These are phyloP conservation scores for Phtheirospermum japonicum DNA, from an alignment of 257 asterid species.

Conservation along the genomic window DNA sequence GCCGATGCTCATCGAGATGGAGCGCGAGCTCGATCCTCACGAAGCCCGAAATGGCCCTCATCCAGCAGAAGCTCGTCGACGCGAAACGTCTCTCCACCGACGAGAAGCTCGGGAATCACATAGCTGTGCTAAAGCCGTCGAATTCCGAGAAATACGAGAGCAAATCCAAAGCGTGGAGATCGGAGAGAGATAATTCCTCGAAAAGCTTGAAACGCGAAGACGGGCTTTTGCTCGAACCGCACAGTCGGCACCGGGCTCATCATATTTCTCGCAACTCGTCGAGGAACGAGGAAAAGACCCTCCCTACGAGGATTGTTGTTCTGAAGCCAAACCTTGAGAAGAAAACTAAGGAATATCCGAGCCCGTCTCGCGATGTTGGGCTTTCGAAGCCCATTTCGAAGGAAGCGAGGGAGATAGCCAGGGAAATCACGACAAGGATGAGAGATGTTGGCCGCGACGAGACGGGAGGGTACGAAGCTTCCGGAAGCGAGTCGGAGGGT, in stretches of 20 bases:
- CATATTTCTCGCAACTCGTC: slow-evolving; percentile 35
- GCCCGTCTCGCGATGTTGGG: slow-evolving; percentile 37
- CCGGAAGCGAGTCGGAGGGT: slow-evolving; percentile 58
- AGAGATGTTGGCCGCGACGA: slow-evolving; percentile 41
- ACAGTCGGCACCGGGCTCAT: slow-evolving; percentile 35
- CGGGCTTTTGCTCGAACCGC: slow-evolving; percentile 66
- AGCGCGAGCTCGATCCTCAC: slow-evolving; percentile 45
- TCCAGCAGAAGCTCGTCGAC: slow-evolving; percentile 52
- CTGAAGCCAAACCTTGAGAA: slow-evolving; percentile 74
- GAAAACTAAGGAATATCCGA: slow-evolving; percentile 37
- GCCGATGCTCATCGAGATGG: slow-evolving; percentile 68
- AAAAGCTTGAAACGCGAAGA: slow-evolving; percentile 49
- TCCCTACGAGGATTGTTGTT: slow-evolving; percentile 78
- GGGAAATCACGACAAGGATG: slow-evolving; percentile 60
- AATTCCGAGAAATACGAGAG: slow-evolving; percentile 46
- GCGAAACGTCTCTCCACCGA: slow-evolving; percentile 48
- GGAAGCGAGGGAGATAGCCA: slow-evolving; percentile 67
- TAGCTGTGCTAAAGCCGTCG: slow-evolving; percentile 52
- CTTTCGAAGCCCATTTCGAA: slow-evolving; percentile 40
- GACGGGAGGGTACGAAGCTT: slow-evolving; percentile 82
- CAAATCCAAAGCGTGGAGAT: slow-evolving; percentile 46
- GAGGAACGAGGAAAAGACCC: slow-evolving; percentile 35
- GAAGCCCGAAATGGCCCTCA: slow-evolving; percentile 50
- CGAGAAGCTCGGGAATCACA: slow-evolving; percentile 40
- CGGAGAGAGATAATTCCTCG: slow-evolving; percentile 31